Conservation (phyloP, 306 rosid genomes). For the Acmispon strigosus region DNA sequence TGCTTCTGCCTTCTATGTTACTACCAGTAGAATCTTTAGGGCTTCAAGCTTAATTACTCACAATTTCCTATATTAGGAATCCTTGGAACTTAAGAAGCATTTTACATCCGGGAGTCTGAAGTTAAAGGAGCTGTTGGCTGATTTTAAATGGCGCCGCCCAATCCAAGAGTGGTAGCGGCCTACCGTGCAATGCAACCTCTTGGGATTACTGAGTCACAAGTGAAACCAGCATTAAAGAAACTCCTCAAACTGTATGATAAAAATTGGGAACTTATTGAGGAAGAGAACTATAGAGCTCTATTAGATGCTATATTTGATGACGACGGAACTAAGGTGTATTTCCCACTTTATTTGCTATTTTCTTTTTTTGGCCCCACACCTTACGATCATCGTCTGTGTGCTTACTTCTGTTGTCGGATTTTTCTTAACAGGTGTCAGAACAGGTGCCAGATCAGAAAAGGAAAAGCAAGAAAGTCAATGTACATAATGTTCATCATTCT, state of each 20-base stretch:
- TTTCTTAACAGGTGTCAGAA: slow-evolving; percentile 39
- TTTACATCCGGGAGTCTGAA: slow-evolving; percentile 22
- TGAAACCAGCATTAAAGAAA: slow-evolving; percentile 68
- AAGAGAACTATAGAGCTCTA: slow-evolving; percentile 78
- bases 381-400: background rate
- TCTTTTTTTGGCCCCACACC: background rate
- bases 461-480: slow-evolving; percentile 29
- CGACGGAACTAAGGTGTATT: slow-evolving; percentile 48
- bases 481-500: slow-evolving; percentile 16
- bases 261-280: slow-evolving; percentile 87
- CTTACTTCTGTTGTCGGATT: slow-evolving; percentile 8
- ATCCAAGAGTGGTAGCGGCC: slow-evolving; percentile 44
- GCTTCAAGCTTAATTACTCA: slow-evolving; percentile 1
- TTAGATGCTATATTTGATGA: slow-evolving; percentile 84
- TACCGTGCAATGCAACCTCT: slow-evolving; percentile 63
- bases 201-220: slow-evolving; percentile 54
- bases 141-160: slow-evolving; percentile 63
- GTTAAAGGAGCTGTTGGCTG: slow-evolving; percentile 11
- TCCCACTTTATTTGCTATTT: background rate
- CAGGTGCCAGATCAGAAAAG: slow-evolving; percentile 41
- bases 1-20: background rate
- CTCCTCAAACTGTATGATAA: slow-evolving; percentile 72
- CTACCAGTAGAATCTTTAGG: background rate
- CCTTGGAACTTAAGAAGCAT: slow-evolving; percentile 8
- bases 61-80: slow-evolving; percentile 7